phyloP scores from a whole-genome alignment of 2,329 filamentous ascomycete genomes.

The Neofusicoccum laricinum region DNA sequence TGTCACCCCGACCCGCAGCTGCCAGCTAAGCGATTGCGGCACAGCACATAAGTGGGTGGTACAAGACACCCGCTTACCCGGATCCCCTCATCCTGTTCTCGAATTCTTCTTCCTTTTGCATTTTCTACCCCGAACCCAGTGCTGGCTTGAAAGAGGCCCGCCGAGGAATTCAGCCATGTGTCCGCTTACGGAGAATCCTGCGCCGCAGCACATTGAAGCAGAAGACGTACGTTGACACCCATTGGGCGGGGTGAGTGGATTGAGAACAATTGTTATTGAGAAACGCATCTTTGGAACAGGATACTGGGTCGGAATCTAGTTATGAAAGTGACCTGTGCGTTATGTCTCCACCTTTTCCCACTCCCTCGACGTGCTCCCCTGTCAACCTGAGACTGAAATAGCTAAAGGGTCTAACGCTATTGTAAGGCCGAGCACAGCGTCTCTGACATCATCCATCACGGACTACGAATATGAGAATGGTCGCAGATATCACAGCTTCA shows the following conservation, averaged over 20 bases:
- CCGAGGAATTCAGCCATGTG: not conserved
- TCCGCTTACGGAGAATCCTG: not conserved
- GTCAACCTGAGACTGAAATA: not conserved
- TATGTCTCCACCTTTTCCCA: not conserved
- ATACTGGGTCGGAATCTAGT: not conserved
- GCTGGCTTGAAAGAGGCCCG: no score
- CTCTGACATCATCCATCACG: not conserved
- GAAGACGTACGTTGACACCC: not conserved
- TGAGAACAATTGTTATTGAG: not conserved
- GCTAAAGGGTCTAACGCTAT: not conserved
- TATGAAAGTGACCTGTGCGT: not conserved
- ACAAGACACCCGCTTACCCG: not conserved
- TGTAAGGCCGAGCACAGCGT: not conserved
- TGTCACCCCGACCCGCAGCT: not conserved
- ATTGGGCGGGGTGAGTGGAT: no score
- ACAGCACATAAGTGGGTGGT: not conserved
- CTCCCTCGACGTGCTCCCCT: not conserved
- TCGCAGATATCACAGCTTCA: slow-evolving; percentile 31
- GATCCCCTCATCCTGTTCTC: not conserved
- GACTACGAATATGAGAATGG: slow-evolving; percentile 14
- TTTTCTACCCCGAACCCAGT: not conserved
- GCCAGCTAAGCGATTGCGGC: not conserved
- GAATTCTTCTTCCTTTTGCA: not conserved
- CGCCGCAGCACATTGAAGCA: not conserved
- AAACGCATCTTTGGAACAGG: not conserved